Conservation (phyloP, 805 yeast genomes). For the Metschnikowia dekortorum region DNA sequence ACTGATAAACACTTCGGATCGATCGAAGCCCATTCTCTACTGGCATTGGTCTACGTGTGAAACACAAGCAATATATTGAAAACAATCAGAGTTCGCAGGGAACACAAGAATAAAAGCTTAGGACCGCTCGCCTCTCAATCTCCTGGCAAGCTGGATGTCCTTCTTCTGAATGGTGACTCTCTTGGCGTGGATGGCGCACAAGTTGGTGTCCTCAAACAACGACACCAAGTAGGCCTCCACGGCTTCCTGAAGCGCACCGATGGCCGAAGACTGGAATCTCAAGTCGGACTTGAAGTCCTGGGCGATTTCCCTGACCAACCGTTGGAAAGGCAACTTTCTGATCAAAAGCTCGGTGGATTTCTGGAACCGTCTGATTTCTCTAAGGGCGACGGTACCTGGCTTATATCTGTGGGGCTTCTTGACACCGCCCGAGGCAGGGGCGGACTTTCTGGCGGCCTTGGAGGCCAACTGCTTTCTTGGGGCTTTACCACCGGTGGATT, state of each 20-base stretch:
- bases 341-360: conserved; percentile 43
- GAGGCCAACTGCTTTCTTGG: conserved; percentile 48
- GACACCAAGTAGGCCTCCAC: conserved; percentile 46
- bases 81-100: conserved; percentile 1
- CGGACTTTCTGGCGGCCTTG: conserved; percentile 46
- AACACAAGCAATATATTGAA: background rate
- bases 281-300: conserved; percentile 44
- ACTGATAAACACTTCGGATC: too few species aligned
- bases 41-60: background rate
- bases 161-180: conserved; percentile 38
- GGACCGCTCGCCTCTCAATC: conserved; percentile 46
- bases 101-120: background rate
- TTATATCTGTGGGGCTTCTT: conserved; percentile 47
- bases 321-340: conserved; percentile 45
- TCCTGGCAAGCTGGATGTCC: conserved; percentile 45
- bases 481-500: conserved; percentile 46
- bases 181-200: conserved; percentile 33
- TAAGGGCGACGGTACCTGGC: conserved; percentile 47
- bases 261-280: conserved; percentile 44
- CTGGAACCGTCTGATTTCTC: conserved; percentile 47
- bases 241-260: conserved; percentile 45
- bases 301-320: conserved; percentile 46
- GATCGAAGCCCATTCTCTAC: too few species aligned
- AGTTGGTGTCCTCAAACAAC: conserved; percentile 44
- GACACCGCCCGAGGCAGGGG: conserved; percentile 45